Conservation (phyloP, 164 flowering plant genomes). For the Taxillus chinensis region DNA sequence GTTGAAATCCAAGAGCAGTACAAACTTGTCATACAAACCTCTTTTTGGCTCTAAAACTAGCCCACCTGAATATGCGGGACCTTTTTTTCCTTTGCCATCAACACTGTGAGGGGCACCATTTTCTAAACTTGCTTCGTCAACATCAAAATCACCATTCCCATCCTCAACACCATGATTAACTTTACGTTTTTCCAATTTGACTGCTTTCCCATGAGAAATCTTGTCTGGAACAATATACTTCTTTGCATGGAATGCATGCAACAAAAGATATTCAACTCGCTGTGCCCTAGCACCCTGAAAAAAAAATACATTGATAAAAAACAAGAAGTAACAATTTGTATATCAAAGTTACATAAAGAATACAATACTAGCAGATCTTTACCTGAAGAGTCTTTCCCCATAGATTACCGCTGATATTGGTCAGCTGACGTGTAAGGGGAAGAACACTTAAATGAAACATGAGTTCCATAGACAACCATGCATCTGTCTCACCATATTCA, state of each 20-base stretch:
- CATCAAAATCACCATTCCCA: conserved; percentile 30
- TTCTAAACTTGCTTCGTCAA: conserved; percentile 28
- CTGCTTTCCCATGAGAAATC: conserved; percentile 44
- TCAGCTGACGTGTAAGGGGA: conserved; percentile 93
- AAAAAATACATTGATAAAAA: neutral
- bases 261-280: conserved; percentile 86
- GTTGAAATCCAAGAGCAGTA: conserved; percentile 93
- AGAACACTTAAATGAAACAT: conserved; percentile 97
- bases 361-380: conserved; percentile 10
- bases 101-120: conserved; percentile 28
- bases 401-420: conserved; percentile 95
- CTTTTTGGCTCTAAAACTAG: conserved; percentile 94
- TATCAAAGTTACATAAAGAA: neutral
- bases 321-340: neutral
- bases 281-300: conserved; percentile 98
- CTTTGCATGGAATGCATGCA: conserved; percentile 90
- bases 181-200: conserved; percentile 50
- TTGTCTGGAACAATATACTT: conserved; percentile 95
- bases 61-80: conserved; percentile 90
- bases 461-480: conserved; percentile 95
- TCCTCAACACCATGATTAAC: conserved; percentile 26
- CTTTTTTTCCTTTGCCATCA: conserved; percentile 61
- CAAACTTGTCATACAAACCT: conserved; percentile 94
- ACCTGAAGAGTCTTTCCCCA: conserved; percentile 99
- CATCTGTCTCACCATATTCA: conserved; percentile 93